Evolutionary conservation across 2,329 filamentous ascomycete genomes (phyloP).

Genomic region (Thelonectria blattea): DNA sequence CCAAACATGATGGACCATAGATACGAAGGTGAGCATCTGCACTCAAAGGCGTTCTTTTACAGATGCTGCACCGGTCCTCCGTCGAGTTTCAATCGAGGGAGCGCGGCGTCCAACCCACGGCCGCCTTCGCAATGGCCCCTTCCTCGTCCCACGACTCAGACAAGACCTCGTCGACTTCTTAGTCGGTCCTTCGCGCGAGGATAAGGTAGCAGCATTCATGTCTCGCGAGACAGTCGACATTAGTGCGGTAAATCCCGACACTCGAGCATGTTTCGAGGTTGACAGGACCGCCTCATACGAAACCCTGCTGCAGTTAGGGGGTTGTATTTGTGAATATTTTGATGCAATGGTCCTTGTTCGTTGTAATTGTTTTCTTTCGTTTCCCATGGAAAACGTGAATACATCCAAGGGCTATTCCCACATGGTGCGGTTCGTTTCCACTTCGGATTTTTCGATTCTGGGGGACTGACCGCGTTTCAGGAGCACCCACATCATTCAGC

Average conservation of each 20-base stretch:
- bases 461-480: constrained; percentile 22
- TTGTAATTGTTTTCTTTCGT: constrained; percentile 27
- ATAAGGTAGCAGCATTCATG: not conserved
- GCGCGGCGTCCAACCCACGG: not conserved
- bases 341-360: constrained; percentile 14
- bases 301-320: constrained; percentile 27
- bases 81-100: not conserved
- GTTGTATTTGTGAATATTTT: too few species aligned
- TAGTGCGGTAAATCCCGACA: not conserved
- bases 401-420: constrained; percentile 10
- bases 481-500: constrained; percentile 28
- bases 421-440: constrained; percentile 24
- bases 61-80: not conserved
- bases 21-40: not conserved
- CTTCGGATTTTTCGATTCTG: constrained; percentile 20
- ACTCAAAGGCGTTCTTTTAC: too few species aligned
- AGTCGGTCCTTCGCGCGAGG: too few species aligned
- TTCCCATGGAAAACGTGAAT: constrained; percentile 2
- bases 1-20: not conserved
- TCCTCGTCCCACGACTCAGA: not conserved
- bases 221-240: not conserved
- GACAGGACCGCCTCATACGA: constrained; percentile 14
- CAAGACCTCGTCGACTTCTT: not conserved
- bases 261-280: constrained; percentile 18
- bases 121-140: not conserved